phyloP scores from a whole-genome alignment of 495 filamentous ascomycete species.

The Acidiella bohemica region DNA sequence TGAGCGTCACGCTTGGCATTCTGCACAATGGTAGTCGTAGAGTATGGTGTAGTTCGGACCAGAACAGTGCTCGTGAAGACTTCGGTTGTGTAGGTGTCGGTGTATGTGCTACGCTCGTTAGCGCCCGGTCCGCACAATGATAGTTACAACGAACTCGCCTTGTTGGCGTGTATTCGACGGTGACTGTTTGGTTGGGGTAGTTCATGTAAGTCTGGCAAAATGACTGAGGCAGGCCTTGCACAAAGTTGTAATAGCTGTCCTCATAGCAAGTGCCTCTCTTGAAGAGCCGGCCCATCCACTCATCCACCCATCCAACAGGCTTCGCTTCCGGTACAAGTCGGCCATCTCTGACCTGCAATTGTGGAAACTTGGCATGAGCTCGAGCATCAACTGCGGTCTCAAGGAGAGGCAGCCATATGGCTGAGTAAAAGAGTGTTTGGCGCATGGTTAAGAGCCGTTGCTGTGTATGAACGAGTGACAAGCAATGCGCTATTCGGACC shows the following conservation, averaged over 20 bases:
- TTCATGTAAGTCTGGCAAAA: conserved; percentile 10
- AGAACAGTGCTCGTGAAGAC: conserved; percentile 1
- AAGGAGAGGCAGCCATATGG: conserved; percentile 15
- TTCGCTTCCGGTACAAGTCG: background rate
- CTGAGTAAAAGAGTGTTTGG: conserved; percentile 10
- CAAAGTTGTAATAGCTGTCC: conserved; percentile 7
- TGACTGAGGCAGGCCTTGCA: background rate
- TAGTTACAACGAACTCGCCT: conserved; percentile 10
- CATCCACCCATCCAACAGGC: too few relatives aligned
- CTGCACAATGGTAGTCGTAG: conserved; percentile 4
- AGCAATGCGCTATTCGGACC: too few relatives aligned
- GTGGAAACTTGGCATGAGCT: conserved; percentile 1
- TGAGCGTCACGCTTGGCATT: conserved; percentile 8
- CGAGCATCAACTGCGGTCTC: conserved; percentile 4
- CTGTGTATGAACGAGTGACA: conserved; percentile 10
- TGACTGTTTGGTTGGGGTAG: conserved; percentile 9
- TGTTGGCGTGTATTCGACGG: conserved; percentile 17
- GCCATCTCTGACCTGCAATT: background rate
- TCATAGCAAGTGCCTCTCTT: conserved; percentile 3
- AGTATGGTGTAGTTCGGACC: conserved; percentile 1
- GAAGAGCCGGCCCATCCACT: background rate
- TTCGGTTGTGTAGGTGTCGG: conserved; percentile 4
- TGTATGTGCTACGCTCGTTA: conserved; percentile 7
- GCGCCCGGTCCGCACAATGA: background rate
- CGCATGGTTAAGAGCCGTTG: conserved; percentile 9